Base-by-base conservation (phyloP, 78 protist species). In the Dictyostelium citrinum region DNA sequence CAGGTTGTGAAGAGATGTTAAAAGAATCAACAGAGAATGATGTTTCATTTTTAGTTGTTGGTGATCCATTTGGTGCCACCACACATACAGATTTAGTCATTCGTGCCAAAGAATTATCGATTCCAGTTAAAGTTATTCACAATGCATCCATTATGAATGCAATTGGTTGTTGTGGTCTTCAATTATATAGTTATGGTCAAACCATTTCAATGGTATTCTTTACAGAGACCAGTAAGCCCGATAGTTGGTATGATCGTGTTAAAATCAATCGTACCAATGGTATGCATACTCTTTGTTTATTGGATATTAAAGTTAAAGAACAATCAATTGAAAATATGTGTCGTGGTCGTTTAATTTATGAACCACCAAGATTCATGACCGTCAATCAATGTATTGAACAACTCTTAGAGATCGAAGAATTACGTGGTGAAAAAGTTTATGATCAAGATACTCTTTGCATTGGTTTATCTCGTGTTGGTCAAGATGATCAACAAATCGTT, bases 121-220 rank as follows among this genome's bases (percentile, higher is more conserved):
- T 97, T 16, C 72, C 85, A 9, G 95, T 95, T 10, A 7, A 81
- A 3, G 99, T 97, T 8, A 76, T 99, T 22, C 99, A 99, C 97
- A 99, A 99, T 84, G 99, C 99, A 3, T 97, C 99, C 24, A 99
- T 99, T 90, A 98, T 99, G 99, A 99, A 97, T 90, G 99, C 99
- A 11, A 82, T 99, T 68, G 99, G 99, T 20, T 76, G 97, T 84
- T 97, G 99, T 33, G 99, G 99, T 17, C 84, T 99, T 45, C 99
- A 99, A 81, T 93, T 99, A 29, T 99, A 99, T 97, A 33, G 91
- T 37, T 99, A 90, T 49, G 99, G 99, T 24, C 98, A 97, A 83
- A 96, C 99, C n/a, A 97, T 99, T 11, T 95, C 99, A 24, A 78
- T 99, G 37, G 76, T 49, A 58, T 99, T 98, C 96, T 98, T 95